Evolutionary conservation across 208 protist species (phyloP).

Genomic region (Trypanosomatidae sp.): DNA sequence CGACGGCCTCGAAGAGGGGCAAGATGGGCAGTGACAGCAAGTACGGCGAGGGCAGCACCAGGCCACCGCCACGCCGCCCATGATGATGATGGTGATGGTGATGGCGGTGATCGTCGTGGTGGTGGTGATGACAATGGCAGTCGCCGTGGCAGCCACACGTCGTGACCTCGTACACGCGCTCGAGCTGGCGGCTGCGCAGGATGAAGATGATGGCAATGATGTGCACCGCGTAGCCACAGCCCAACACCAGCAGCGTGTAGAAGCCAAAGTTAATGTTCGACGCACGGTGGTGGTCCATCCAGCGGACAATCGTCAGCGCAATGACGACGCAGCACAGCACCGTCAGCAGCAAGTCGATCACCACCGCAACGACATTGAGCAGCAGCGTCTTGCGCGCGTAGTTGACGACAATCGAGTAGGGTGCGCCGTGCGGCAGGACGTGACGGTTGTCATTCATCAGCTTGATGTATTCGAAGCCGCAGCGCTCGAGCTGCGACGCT

Average conservation of each 20-base stretch:
- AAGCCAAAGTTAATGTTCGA: constrained; percentile 16
- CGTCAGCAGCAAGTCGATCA: constrained; percentile 16
- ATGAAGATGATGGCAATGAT: constrained; percentile 53
- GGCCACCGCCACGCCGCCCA: constrained; percentile 7
- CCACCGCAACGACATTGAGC: constrained; percentile 26
- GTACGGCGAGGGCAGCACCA: constrained; percentile 42
- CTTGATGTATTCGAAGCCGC: constrained; percentile 72
- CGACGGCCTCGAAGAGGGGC: constrained; percentile 56
- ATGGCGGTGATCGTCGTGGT: too few relatives aligned
- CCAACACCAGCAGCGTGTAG: constrained; percentile 51
- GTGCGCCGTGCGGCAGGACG: constrained; percentile 23
- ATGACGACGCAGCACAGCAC: constrained; percentile 19
- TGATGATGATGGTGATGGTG: too few relatives aligned
- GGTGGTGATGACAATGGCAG: too few relatives aligned
- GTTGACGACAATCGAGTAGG: constrained; percentile 31
- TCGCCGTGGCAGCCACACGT: too few relatives aligned
- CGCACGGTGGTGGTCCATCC: too few relatives aligned
- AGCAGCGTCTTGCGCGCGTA: constrained; percentile 15
- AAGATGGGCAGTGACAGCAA: constrained; percentile 39
- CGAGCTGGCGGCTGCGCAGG: constrained; percentile 26
- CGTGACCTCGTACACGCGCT: constrained; percentile 18
- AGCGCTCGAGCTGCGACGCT: constrained; percentile 40
- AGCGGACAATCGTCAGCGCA: constrained; percentile 18
- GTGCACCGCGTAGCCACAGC: constrained; percentile 43
- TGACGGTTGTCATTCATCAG: constrained; percentile 52